These are phyloP conservation scores for Pythium utonaiense DNA, from an alignment of 352 stramenopile species.

Conservation along the genomic window DNA sequence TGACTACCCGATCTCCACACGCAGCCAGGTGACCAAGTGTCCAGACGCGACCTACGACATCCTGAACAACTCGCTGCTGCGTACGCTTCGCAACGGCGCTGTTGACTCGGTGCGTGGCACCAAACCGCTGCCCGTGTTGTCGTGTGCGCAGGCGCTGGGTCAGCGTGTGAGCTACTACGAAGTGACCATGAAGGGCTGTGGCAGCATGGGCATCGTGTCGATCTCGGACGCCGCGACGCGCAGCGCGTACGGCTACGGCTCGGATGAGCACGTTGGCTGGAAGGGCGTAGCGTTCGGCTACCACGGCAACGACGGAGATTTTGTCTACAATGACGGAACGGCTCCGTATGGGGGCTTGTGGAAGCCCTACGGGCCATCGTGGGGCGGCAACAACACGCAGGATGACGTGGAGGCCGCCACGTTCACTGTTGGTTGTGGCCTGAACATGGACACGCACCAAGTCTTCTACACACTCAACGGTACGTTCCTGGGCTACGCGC, in stretches of 20 bases:
- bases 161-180: conserved; percentile 74
- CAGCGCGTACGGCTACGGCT: conserved; percentile 76
- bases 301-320: conserved; percentile 84
- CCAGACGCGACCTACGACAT: conserved; percentile 44
- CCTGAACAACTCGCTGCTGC: conserved; percentile 83
- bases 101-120: conserved; percentile 71
- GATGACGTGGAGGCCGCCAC: conserved; percentile 24
- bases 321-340: conserved; percentile 77
- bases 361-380: conserved; percentile 65
- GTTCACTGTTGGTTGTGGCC: conserved; percentile 68
- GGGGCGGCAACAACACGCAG: conserved; percentile 37
- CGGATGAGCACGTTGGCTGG: conserved; percentile 79
- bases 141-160: conserved; percentile 52
- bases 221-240: conserved; percentile 50
- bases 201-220: conserved; percentile 72
- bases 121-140: conserved; percentile 44
- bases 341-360: conserved; percentile 68
- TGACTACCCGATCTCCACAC: conserved; percentile 57
- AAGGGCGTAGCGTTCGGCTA: conserved; percentile 80
- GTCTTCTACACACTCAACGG: conserved; percentile 86
- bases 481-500: conserved; percentile 45
- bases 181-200: conserved; percentile 64
- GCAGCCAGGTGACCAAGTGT: conserved; percentile 41
- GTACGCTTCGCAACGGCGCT: conserved; percentile 58
- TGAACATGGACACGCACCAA: conserved; percentile 45